Percentiles rank a stretch among this genome's conserved stretches.
phyloP scores from a whole-genome alignment of 805 yeast species.

The Barnettozyma sucrosica region DNA sequence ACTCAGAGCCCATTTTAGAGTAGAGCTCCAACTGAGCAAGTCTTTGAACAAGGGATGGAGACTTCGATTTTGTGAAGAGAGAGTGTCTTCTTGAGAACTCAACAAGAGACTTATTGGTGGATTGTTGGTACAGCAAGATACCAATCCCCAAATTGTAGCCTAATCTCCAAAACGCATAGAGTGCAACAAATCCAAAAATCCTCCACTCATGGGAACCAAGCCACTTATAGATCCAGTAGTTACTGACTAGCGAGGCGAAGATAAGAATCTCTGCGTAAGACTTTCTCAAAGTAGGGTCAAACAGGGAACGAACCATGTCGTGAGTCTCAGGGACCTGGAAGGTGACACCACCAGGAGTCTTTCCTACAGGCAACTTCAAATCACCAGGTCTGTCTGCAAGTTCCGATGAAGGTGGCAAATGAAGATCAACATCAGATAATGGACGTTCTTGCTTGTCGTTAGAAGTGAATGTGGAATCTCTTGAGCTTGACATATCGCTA shows the following conservation, averaged over 20 bases:
- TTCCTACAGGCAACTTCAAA: conserved; percentile 13
- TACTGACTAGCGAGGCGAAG: conserved; percentile 36
- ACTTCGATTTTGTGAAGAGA: conserved; percentile 38
- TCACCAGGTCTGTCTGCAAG: neutral
- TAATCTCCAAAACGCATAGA: conserved; percentile 70
- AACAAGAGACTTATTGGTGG: conserved; percentile 49
- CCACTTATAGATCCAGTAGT: conserved; percentile 29
- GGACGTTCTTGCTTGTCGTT: neutral
- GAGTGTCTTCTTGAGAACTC: conserved; percentile 40
- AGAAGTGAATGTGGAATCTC: neutral
- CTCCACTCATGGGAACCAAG: conserved; percentile 18
- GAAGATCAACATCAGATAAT: neutral
- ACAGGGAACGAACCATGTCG: conserved; percentile 77
- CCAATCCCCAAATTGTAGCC: conserved; percentile 82
- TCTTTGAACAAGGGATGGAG: conserved; percentile 31
- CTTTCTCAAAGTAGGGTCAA: conserved; percentile 70
- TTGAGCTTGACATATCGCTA: neutral
- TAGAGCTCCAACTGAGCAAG: conserved; percentile 41
- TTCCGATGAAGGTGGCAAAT: neutral
- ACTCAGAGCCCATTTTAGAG: conserved; percentile 37
- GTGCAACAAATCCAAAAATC: conserved; percentile 35
- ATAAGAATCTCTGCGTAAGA: conserved; percentile 61
- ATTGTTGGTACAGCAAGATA: conserved; percentile 56
- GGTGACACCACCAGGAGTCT: conserved; percentile 26
- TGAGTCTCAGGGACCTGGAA: conserved; percentile 49